These are phyloP conservation scores for Mallotus repandus DNA, from an alignment of 441 rosid genomes.

Conservation along the genomic window DNA sequence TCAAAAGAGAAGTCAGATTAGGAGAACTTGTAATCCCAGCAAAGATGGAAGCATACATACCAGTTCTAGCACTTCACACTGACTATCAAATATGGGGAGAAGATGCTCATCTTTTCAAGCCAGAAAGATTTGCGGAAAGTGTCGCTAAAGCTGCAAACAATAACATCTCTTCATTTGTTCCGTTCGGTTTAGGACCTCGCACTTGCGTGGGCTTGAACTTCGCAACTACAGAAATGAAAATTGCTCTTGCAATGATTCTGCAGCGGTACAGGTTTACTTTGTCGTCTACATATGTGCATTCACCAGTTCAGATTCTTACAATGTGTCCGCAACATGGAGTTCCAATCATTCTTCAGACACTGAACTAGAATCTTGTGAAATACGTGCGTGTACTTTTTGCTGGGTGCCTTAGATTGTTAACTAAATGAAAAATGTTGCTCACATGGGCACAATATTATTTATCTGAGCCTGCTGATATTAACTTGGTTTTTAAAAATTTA, in stretches of 20 bases:
- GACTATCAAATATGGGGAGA: slow-evolving; percentile 40
- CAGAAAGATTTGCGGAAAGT: slow-evolving; percentile 45
- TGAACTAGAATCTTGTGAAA: neutral
- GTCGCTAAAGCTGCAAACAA: slow-evolving; percentile 44
- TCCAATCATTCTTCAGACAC: slow-evolving; percentile 24
- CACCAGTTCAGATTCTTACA: slow-evolving; percentile 21
- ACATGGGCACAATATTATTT: neutral
- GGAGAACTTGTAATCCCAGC: slow-evolving; percentile 34
- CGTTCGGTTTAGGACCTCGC: slow-evolving; percentile 43
- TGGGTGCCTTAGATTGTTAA: neutral
- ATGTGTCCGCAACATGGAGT: slow-evolving; percentile 39
- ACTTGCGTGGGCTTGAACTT: slow-evolving; percentile 42
- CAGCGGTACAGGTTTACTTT: slow-evolving; percentile 33
- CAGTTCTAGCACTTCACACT: slow-evolving; percentile 31
- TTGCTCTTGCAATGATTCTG: slow-evolving; percentile 44
- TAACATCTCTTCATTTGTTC: slow-evolving; percentile 32
- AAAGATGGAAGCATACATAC: slow-evolving; percentile 17
- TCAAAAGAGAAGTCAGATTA: slow-evolving; percentile 5
- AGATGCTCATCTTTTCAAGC: slow-evolving; percentile 42
- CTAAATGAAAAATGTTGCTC: too few species aligned
- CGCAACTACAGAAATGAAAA: slow-evolving; percentile 31
- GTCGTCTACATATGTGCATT: slow-evolving; percentile 42
- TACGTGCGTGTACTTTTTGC: neutral
- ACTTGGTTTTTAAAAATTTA: too few species aligned
- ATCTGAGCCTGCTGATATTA: too few species aligned